These are phyloP conservation scores for Linnemannia exigua DNA, from an alignment of 192 early-diverging fungal species.

Conservation along the genomic window DNA sequence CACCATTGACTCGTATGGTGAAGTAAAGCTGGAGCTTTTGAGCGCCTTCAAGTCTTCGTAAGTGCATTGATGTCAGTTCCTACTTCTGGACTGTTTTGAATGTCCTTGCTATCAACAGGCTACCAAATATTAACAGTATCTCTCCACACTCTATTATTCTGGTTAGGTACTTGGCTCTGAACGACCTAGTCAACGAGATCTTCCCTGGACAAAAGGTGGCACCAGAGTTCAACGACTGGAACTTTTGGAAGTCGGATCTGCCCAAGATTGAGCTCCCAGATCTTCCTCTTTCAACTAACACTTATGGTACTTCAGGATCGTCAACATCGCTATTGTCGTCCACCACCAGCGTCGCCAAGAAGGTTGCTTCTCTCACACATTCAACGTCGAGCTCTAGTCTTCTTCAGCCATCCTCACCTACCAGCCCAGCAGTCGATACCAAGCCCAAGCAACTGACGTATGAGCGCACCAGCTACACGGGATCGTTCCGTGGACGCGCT, in stretches of 20 bases:
- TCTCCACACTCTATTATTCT: not conserved
- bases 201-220: slow-evolving; percentile 81
- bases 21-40: slow-evolving; percentile 92
- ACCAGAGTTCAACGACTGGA: slow-evolving; percentile 86
- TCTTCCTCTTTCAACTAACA: slow-evolving; percentile 41
- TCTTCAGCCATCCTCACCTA: slow-evolving; percentile 37
- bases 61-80: slow-evolving; percentile 40
- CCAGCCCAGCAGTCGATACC: slow-evolving; percentile 29
- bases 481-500: slow-evolving; percentile 11
- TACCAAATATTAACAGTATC: not conserved
- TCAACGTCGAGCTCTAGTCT: slow-evolving; percentile 30
- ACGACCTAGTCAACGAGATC: slow-evolving; percentile 95
- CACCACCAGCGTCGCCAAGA: slow-evolving; percentile 44
- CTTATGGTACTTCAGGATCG: slow-evolving; percentile 29
- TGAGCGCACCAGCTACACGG: slow-evolving; percentile 17
- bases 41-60: slow-evolving; percentile 87
- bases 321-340: slow-evolving; percentile 33
- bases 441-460: slow-evolving; percentile 25
- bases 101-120: not conserved
- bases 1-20: slow-evolving; percentile 93
- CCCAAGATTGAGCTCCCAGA: slow-evolving; percentile 65
- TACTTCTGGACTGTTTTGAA: not conserved
- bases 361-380: slow-evolving; percentile 35
- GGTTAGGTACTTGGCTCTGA: slow-evolving; percentile 81
- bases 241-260: slow-evolving; percentile 80